Evolutionary conservation across 1,139 yeast genomes (phyloP), one percentile per base, ranked within the genome.

Genomic region (Candida freyschussii): DNA sequence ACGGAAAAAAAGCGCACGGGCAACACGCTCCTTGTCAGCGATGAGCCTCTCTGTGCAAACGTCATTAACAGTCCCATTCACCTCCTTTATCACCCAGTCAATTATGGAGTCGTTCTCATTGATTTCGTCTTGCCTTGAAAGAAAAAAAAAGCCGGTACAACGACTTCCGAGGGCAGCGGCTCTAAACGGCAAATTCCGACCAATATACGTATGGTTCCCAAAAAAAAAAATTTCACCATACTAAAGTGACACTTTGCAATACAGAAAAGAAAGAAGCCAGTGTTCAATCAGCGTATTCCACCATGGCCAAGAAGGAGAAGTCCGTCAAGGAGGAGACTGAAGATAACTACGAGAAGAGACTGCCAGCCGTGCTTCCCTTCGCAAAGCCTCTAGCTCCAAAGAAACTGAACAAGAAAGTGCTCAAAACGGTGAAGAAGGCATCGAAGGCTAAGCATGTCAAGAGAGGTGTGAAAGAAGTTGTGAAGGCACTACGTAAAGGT

Each of bases 381-480:
- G 96, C 98, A 36, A 69, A 79, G 55, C 99, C 99, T 42, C 72
- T 93, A 55, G 99, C 98, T 13, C 79, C 96, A 31, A 93, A 93
- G 69, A 93, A 93, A 63, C 68, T 89, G 59, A 93, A 91, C 72
- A 93, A 93, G 67, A 91, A 91, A 65, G 80, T 91, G 22, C 75
- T 93, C 55, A 93, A 93, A 67, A 85, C 95, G 28, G 95, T 93
- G 45, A 93, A 91, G 72, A 89, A 86, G 62, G 96, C 96, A 9
- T 86, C 97, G 37, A 91, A 91, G 67, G 95, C 96, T 46, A 91
- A 93, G 67, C 96, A 91, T 63, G 96, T 93, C 52, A 89, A 87
- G 69, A 77, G 98, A 64, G 99, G 99, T 57, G 98, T 91, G 39
- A 93, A 93, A 65, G 99, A 93, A 65, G 98, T 91, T 28, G 97